Evolutionary conservation across 164 flowering plant species (phyloP).

Genomic region (Macadamia integrifolia): DNA sequence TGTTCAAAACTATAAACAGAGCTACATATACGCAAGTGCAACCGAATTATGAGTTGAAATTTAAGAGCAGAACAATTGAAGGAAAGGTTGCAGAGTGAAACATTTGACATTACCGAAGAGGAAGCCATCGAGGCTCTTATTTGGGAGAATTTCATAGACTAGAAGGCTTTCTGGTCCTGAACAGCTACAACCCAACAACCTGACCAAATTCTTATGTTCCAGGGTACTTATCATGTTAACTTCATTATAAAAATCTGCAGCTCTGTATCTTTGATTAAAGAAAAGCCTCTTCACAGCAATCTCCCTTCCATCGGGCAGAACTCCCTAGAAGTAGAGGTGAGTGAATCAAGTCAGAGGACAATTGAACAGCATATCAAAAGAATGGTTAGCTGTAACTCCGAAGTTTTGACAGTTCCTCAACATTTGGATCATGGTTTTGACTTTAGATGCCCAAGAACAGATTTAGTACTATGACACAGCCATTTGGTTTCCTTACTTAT

Average conservation of each 20-base stretch:
- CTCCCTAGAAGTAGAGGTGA: conserved; percentile 35
- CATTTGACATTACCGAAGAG: conserved; percentile 42
- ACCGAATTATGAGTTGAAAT: too few species aligned
- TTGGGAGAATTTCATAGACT: conserved; percentile 53
- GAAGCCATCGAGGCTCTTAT: conserved; percentile 50
- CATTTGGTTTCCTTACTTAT: too few species aligned
- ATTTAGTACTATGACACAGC: too few species aligned
- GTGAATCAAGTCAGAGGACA: not conserved
- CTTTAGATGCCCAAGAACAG: too few species aligned
- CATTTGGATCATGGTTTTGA: too few species aligned
- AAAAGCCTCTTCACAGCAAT: conserved; percentile 57
- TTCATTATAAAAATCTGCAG: conserved; percentile 44
- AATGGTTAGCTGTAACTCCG: conserved; percentile 32
- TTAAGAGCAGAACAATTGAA: not conserved
- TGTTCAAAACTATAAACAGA: too few species aligned
- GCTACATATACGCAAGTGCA: too few species aligned
- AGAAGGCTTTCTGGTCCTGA: conserved; percentile 39
- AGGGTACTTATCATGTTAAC: conserved; percentile 49
- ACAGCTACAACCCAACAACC: conserved; percentile 55
- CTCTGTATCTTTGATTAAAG: conserved; percentile 23
- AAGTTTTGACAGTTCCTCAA: not conserved
- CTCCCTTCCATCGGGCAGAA: conserved; percentile 57
- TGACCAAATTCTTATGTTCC: conserved; percentile 58
- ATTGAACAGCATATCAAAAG: conserved; percentile 28
- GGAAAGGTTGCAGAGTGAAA: not conserved